Evolutionary conservation across 371 early-diverging fungal genomes (phyloP).

Genomic region (Mortierella sp.): DNA sequence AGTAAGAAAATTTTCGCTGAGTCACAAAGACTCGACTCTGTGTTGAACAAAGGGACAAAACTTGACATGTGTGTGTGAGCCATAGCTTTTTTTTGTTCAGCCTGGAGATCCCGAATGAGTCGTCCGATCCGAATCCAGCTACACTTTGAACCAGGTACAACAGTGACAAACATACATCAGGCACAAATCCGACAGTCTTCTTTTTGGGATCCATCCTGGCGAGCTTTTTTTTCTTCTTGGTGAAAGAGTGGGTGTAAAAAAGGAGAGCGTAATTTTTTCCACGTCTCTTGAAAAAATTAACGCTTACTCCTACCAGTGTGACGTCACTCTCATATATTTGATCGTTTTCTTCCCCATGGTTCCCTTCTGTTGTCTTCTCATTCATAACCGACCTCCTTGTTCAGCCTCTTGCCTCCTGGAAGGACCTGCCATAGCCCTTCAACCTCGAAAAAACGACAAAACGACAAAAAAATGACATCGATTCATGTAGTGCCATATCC

Average conservation of each 20-base stretch:
- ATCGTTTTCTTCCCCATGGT: background rate
- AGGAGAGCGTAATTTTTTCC: background rate
- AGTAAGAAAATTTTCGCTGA: conserved; percentile 31
- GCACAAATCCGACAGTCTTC: conserved; percentile 58
- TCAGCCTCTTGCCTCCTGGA: background rate
- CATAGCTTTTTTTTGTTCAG: background rate
- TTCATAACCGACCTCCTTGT: too few species aligned
- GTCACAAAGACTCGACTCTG: conserved; percentile 31
- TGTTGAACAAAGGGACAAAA: conserved; percentile 1
- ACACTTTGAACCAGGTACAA: background rate
- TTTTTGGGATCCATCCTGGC: conserved; percentile 55
- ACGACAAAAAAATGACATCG: background rate
- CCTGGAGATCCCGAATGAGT: conserved; percentile 24
- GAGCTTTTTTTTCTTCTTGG: background rate
- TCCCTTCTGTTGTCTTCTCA: background rate
- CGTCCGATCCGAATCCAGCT: conserved; percentile 14
- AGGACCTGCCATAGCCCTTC: background rate
- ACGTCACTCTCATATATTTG: conserved; percentile 19
- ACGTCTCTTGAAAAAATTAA: background rate
- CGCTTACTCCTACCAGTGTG: too few species aligned
- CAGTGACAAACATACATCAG: conserved; percentile 35
- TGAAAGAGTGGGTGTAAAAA: conserved; percentile 1
- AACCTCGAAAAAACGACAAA: background rate
- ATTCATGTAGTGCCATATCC: conserved; percentile 39
- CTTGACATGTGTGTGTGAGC: background rate